Evolutionary conservation across 2,329 filamentous ascomycete species (phyloP).

Genomic region (Talaromyces sp.): DNA sequence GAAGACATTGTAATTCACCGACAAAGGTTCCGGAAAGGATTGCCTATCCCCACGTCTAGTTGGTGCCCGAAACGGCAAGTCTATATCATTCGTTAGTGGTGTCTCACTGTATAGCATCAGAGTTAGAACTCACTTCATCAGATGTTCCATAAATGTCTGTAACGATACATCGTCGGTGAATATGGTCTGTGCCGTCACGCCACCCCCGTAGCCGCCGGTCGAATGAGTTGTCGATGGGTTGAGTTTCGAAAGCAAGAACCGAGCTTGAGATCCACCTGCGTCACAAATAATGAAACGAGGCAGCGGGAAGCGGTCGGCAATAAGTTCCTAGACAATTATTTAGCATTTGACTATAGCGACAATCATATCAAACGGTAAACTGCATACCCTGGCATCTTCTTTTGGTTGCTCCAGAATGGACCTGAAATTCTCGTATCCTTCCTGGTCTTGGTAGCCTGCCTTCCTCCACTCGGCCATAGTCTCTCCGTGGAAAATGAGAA

Average conservation of each 20-base stretch:
- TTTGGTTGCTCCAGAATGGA: conserved; percentile 84
- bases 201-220: conserved; percentile 82
- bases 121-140: conserved; percentile 78
- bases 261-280: conserved; percentile 93
- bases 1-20: conserved; percentile 4
- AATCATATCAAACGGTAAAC: not conserved
- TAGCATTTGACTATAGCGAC: not conserved
- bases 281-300: conserved; percentile 98
- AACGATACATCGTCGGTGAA: conserved; percentile 98
- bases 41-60: conserved; percentile 27
- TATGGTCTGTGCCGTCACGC: conserved; percentile 89
- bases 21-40: not conserved
- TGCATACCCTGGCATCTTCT: conserved; percentile 83
- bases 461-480: conserved; percentile 98
- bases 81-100: conserved; percentile 29
- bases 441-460: conserved; percentile 94
- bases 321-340: conserved; percentile 63
- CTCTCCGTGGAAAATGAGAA: conserved; percentile 97
- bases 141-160: conserved; percentile 98
- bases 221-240: conserved; percentile 98
- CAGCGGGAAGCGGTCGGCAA: conserved; percentile 95
- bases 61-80: conserved; percentile 47
- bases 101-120: not conserved
- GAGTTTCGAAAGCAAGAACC: conserved; percentile 93
- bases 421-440: conserved; percentile 96